A percentile compares a stretch with the other conserved stretches of the same genome.
Evolutionary conservation across 129 eudicot species (phyloP).

Genomic region (Saposhnikovia divaricata): DNA sequence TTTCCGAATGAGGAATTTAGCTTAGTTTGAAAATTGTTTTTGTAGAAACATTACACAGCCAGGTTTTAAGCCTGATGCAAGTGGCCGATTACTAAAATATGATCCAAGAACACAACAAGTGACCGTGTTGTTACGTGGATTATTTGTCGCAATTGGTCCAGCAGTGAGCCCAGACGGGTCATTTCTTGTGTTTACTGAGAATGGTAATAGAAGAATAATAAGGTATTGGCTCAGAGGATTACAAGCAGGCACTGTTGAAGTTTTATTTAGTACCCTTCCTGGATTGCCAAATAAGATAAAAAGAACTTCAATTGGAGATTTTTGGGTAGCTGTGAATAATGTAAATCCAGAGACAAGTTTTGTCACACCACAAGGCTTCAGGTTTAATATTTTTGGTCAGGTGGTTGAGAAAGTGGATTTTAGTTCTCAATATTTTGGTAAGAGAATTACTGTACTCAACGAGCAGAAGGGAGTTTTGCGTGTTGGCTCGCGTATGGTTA

Average conservation of each 20-base stretch:
- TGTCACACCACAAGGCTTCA: not conserved
- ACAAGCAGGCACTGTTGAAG: slow-evolving; percentile 12
- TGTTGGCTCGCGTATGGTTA: not conserved
- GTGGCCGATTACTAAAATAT: slow-evolving; percentile 26
- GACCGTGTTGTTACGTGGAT: slow-evolving; percentile 20
- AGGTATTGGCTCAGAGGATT: slow-evolving; percentile 29
- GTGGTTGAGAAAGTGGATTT: slow-evolving; percentile 1
- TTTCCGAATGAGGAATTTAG: too few species aligned
- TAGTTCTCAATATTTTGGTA: not conserved
- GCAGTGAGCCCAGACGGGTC: slow-evolving; percentile 24
- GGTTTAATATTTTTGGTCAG: not conserved
- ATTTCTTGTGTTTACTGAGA: slow-evolving; percentile 23
- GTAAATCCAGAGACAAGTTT: not conserved
- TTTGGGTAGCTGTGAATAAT: slow-evolving; percentile 23
- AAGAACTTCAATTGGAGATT: slow-evolving; percentile 25
- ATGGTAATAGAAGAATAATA: slow-evolving; percentile 4
- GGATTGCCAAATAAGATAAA: slow-evolving; percentile 29
- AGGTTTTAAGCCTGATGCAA: not conserved
- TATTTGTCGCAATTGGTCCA: slow-evolving; percentile 16
- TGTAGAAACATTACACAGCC: slow-evolving; percentile 1
- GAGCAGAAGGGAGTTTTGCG: slow-evolving; percentile 4
- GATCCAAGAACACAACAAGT: slow-evolving; percentile 16
- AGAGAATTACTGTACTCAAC: not conserved
- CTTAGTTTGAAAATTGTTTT: too few species aligned
- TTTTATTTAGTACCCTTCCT: slow-evolving; percentile 10